phyloP scores from a whole-genome alignment of 1,139 yeast species.

The Suhomyces coccinellae region DNA sequence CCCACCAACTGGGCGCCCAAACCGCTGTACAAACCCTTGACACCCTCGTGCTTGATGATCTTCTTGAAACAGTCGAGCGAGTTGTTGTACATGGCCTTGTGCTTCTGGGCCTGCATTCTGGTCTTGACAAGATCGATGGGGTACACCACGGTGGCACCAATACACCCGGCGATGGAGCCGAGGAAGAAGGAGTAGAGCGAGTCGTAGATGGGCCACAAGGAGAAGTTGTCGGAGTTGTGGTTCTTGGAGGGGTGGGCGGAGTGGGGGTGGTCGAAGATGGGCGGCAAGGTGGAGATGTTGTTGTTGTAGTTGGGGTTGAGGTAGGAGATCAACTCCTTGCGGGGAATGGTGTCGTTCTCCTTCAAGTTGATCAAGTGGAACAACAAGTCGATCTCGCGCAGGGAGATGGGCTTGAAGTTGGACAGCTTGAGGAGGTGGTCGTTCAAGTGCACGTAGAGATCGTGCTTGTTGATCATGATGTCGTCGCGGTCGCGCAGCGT shows the following conservation, averaged over 20 bases:
- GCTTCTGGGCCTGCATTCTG: conserved; percentile 94
- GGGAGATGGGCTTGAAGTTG: conserved; percentile 50
- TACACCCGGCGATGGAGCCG: conserved; percentile 95
- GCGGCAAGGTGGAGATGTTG: conserved; percentile 34
- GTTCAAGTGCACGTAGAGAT: conserved; percentile 48
- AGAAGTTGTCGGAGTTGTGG: conserved; percentile 40
- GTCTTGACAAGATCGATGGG: conserved; percentile 97
- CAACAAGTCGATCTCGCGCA: conserved; percentile 46
- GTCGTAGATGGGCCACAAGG: conserved; percentile 66
- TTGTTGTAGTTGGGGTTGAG: conserved; percentile 49
- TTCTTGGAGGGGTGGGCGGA: conserved; percentile 29
- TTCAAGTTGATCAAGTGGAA: conserved; percentile 49
- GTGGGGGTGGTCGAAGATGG: conserved; percentile 45
- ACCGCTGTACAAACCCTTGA: conserved; percentile 90
- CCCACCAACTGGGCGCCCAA: conserved; percentile 93
- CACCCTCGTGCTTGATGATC: conserved; percentile 75
- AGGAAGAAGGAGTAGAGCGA: conserved; percentile 84
- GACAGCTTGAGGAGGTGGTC: conserved; percentile 54
- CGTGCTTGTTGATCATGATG: conserved; percentile 44
- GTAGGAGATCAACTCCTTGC: conserved; percentile 52
- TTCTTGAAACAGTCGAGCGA: conserved; percentile 85
- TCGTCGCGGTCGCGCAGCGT: conserved; percentile 45
- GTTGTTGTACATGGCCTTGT: conserved; percentile 69
- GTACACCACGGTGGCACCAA: conserved; percentile 97
- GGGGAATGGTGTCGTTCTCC: conserved; percentile 45